These are phyloP conservation scores for Trichocladium antarcticum DNA, from an alignment of 495 filamentous ascomycete genomes.

Conservation along the genomic window DNA sequence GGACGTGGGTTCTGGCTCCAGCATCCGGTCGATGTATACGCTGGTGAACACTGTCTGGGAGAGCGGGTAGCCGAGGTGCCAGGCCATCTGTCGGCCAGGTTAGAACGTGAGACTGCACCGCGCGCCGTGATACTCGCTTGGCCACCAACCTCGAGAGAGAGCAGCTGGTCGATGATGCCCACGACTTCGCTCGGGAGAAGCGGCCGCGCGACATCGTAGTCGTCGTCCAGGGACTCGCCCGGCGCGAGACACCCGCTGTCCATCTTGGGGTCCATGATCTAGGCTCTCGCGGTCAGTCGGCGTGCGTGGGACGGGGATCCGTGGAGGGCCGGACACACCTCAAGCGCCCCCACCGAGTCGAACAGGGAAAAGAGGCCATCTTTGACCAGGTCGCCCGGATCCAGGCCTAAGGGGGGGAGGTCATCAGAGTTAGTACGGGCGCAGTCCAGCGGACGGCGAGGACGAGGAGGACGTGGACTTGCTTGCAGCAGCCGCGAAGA, in stretches of 20 bases:
- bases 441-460: neutral
- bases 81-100: conserved; percentile 64
- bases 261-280: conserved; percentile 99
- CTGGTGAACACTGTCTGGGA: conserved; percentile 94
- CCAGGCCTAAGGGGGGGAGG: conserved; percentile 45
- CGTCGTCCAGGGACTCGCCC: conserved; percentile 69
- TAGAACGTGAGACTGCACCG: neutral
- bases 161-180: conserved; percentile 87
- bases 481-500: conserved; percentile 60
- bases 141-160: conserved; percentile 67
- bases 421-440: neutral
- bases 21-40: conserved; percentile 75
- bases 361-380: conserved; percentile 90
- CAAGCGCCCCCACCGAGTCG: conserved; percentile 86
- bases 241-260: conserved; percentile 74
- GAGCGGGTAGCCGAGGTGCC: conserved; percentile 89
- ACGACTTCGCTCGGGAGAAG: conserved; percentile 70
- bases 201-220: conserved; percentile 64
- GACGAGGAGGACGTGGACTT: conserved; percentile 16
- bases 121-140: neutral
- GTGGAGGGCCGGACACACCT: conserved; percentile 51
- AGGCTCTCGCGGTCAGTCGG: neutral
- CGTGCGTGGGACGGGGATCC: neutral
- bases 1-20: conserved; percentile 55
- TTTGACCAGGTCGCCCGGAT: conserved; percentile 75